Percentiles rank a stretch among this genome's conserved stretches.
These are phyloP conservation scores for Heterobasidion occidentale DNA, from an alignment of 1,284 basidiomycete genomes.

Conservation along the genomic window DNA sequence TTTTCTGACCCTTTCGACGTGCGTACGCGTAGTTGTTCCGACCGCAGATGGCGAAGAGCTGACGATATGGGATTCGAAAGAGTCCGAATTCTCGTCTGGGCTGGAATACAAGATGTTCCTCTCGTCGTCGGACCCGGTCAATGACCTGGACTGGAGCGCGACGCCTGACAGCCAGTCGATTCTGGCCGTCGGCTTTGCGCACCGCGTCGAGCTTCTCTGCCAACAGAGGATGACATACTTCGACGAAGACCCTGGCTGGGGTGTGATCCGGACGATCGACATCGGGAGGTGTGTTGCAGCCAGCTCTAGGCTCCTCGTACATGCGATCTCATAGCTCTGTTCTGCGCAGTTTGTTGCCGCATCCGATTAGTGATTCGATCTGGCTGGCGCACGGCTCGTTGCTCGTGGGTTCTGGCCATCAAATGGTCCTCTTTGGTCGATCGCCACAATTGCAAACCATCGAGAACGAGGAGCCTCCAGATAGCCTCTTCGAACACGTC, in stretches of 20 bases:
- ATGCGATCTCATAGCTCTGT: not conserved
- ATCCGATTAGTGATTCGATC: slow-evolving; percentile 77
- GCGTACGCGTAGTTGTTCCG: slow-evolving; percentile 38
- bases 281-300: slow-evolving; percentile 47
- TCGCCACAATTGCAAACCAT: slow-evolving; percentile 17
- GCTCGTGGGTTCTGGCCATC: slow-evolving; percentile 68
- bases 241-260: slow-evolving; percentile 76
- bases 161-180: slow-evolving; percentile 86
- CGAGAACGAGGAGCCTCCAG: slow-evolving; percentile 11
- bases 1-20: not conserved
- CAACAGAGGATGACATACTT: slow-evolving; percentile 89
- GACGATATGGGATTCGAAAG: slow-evolving; percentile 91
- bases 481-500: slow-evolving; percentile 71
- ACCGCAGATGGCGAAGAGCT: slow-evolving; percentile 60
- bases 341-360: slow-evolving; percentile 55
- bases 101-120: slow-evolving; percentile 65
- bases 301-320: slow-evolving; percentile 1
- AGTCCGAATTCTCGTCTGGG: slow-evolving; percentile 89
- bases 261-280: slow-evolving; percentile 64
- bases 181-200: slow-evolving; percentile 77
- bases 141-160: slow-evolving; percentile 88
- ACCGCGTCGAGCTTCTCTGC: slow-evolving; percentile 74
- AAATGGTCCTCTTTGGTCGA: slow-evolving; percentile 65
- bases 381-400: slow-evolving; percentile 81
- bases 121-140: slow-evolving; percentile 46